Percentiles rank a stretch among this genome's conserved stretches.
These are phyloP conservation scores for Tubosaeta sp. DNA, from an alignment of 768 basidiomycete genomes.

Conservation along the genomic window DNA sequence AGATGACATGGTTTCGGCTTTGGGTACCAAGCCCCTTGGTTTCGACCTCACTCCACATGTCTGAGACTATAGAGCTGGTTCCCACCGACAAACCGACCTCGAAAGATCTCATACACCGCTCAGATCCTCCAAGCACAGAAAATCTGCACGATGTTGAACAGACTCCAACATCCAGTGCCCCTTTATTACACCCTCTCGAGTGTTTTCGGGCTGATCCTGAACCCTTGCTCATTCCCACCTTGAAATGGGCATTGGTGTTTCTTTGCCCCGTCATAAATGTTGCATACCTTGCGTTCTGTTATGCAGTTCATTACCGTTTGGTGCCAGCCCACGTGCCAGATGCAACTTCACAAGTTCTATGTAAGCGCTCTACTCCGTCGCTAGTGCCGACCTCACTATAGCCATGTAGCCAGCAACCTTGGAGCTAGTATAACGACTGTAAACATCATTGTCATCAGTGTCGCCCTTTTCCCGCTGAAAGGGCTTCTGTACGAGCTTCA, in stretches of 20 bases:
- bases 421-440: conserved; percentile 11
- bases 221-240: neutral
- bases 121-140: neutral
- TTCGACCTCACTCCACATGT: neutral
- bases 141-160: neutral
- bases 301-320: conserved; percentile 14
- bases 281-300: conserved; percentile 14
- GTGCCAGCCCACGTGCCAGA: conserved; percentile 4
- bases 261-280: conserved; percentile 1
- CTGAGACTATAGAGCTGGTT: conserved; percentile 1
- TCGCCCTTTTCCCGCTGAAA: conserved; percentile 10
- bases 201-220: neutral
- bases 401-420: conserved; percentile 5
- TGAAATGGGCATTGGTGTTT: conserved; percentile 5
- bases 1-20: neutral
- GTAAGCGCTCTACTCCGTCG: neutral
- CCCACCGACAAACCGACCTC: neutral
- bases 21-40: neutral
- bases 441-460: conserved; percentile 14
- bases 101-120: neutral
- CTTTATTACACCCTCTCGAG: neutral
- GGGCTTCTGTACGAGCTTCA: conserved; percentile 9
- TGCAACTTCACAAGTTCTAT: conserved; percentile 4
- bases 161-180: neutral
- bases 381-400: neutral